These are phyloP conservation scores for Batrachochytrium dendrobatidis DNA, from an alignment of 371 early-diverging fungal genomes.

Conservation along the genomic window DNA sequence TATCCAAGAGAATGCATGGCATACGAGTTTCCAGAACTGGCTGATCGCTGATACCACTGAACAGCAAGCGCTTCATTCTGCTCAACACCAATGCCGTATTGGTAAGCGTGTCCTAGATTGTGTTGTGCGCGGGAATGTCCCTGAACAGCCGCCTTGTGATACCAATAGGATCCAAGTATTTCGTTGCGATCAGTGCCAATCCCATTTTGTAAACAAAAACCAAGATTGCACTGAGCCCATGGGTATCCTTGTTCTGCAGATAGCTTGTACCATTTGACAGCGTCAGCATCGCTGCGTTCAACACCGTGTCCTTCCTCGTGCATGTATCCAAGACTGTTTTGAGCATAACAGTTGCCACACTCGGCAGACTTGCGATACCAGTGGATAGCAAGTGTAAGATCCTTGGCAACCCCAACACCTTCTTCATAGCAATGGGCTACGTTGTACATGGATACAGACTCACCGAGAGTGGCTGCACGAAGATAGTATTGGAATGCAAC, in stretches of 20 bases:
- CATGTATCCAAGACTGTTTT: slow-evolving; percentile 78
- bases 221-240: slow-evolving; percentile 74
- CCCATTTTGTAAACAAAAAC: slow-evolving; percentile 77
- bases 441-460: slow-evolving; percentile 68
- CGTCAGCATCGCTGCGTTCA: slow-evolving; percentile 43
- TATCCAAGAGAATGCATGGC: slow-evolving; percentile 83
- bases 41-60: slow-evolving; percentile 60
- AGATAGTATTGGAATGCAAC: slow-evolving; percentile 38
- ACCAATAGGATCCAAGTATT: slow-evolving; percentile 66
- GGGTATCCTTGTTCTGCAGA: slow-evolving; percentile 63
- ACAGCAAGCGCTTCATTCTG: slow-evolving; percentile 60
- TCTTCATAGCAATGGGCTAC: slow-evolving; percentile 86
- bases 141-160: slow-evolving; percentile 65
- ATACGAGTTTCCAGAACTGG: slow-evolving; percentile 44
- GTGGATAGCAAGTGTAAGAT: slow-evolving; percentile 58
- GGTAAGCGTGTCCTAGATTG: slow-evolving; percentile 34
- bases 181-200: slow-evolving; percentile 64
- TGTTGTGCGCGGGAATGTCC: slow-evolving; percentile 52
- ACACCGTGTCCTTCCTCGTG: slow-evolving; percentile 72
- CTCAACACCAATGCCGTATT: slow-evolving; percentile 66
- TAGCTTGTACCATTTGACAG: slow-evolving; percentile 63
- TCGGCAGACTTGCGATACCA: slow-evolving; percentile 78
- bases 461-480: slow-evolving; percentile 36
- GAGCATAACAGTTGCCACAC: slow-evolving; percentile 80
- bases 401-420: slow-evolving; percentile 65